Percentiles rank a stretch among this genome's conserved stretches.
These are phyloP conservation scores for Pythium dissimile DNA, from an alignment of 352 stramenopile genomes.

Conservation along the genomic window DNA sequence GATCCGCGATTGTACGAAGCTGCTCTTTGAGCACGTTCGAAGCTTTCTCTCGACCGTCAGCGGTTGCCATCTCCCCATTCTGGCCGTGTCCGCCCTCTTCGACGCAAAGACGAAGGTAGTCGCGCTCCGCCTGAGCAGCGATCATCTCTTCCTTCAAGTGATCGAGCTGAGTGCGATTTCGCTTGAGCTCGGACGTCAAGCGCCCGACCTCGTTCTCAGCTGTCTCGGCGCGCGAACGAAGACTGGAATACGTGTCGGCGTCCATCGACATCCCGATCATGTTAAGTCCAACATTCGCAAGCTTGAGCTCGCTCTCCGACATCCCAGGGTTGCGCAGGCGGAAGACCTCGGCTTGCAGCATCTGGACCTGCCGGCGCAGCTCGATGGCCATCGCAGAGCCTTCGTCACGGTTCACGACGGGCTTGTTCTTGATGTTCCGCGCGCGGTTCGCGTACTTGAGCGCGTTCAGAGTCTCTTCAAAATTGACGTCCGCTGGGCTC, in stretches of 20 bases:
- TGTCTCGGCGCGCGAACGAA: slow-evolving; percentile 69
- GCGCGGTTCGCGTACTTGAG: slow-evolving; percentile 91
- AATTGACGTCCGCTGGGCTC: slow-evolving; percentile 88
- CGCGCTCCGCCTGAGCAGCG: slow-evolving; percentile 75
- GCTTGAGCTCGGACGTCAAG: slow-evolving; percentile 73
- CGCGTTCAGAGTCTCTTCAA: slow-evolving; percentile 90
- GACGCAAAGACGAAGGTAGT: slow-evolving; percentile 70
- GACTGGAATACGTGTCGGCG: slow-evolving; percentile 72
- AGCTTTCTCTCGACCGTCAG: slow-evolving; percentile 45
- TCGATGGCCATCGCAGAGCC: slow-evolving; percentile 67
- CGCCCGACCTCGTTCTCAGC: slow-evolving; percentile 77
- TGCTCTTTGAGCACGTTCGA: slow-evolving; percentile 75
- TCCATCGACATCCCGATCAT: slow-evolving; percentile 66
- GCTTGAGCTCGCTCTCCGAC: slow-evolving; percentile 75
- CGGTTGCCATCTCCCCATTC: slow-evolving; percentile 7
- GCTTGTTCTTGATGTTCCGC: slow-evolving; percentile 89
- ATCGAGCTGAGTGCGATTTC: slow-evolving; percentile 72
- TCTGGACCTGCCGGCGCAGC: slow-evolving; percentile 72
- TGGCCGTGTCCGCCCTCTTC: slow-evolving; percentile 38
- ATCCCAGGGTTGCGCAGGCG: slow-evolving; percentile 76
- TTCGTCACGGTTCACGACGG: slow-evolving; percentile 84
- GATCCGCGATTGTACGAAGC: slow-evolving; percentile 68
- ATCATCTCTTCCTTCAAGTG: slow-evolving; percentile 86
- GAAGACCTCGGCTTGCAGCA: slow-evolving; percentile 81
- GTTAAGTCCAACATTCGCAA: slow-evolving; percentile 51